Conservation (phyloP, 2,329 filamentous ascomycete species). For the Ceratocystis variospora region DNA sequence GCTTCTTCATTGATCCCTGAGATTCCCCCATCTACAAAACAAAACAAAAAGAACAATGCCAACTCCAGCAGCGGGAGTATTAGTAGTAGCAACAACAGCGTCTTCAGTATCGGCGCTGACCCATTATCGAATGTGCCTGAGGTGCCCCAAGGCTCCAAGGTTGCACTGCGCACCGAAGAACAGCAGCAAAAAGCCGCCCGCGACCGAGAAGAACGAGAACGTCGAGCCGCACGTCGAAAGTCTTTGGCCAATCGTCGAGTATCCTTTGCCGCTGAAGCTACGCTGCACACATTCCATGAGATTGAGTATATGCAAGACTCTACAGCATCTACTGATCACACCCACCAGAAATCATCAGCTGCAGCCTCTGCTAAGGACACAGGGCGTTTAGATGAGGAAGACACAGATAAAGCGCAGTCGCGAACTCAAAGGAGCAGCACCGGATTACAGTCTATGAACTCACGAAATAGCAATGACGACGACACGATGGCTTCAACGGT, state of each 20-base stretch:
- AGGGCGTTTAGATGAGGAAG: background rate
- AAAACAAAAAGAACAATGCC: conserved; percentile 7
- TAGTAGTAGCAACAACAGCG: conserved; percentile 1
- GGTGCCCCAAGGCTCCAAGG: conserved; percentile 31
- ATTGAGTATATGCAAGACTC: conserved; percentile 81
- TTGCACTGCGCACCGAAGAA: conserved; percentile 55
- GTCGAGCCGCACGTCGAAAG: conserved; percentile 79
- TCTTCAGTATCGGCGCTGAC: conserved; percentile 14
- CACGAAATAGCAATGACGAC: conserved; percentile 52
- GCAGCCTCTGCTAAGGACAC: background rate
- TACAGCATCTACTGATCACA: conserved; percentile 65
- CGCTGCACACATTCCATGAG: conserved; percentile 91
- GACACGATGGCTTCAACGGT: conserved; percentile 63
- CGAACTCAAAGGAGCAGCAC: conserved; percentile 47
- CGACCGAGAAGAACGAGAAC: conserved; percentile 57
- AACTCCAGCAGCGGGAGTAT: background rate
- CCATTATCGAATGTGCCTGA: conserved; percentile 18
- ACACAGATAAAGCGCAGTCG: conserved; percentile 30
- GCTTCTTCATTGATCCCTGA: conserved; percentile 51
- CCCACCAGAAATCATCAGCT: conserved; percentile 38
- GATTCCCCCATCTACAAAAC: conserved; percentile 36
- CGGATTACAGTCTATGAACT: conserved; percentile 35
- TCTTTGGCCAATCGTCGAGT: conserved; percentile 86
- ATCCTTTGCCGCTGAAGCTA: conserved; percentile 94
- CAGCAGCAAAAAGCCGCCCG: conserved; percentile 55